These are phyloP conservation scores for Rhizoclosmatium globosum DNA, from an alignment of 192 early-diverging fungal species.

Conservation along the genomic window DNA sequence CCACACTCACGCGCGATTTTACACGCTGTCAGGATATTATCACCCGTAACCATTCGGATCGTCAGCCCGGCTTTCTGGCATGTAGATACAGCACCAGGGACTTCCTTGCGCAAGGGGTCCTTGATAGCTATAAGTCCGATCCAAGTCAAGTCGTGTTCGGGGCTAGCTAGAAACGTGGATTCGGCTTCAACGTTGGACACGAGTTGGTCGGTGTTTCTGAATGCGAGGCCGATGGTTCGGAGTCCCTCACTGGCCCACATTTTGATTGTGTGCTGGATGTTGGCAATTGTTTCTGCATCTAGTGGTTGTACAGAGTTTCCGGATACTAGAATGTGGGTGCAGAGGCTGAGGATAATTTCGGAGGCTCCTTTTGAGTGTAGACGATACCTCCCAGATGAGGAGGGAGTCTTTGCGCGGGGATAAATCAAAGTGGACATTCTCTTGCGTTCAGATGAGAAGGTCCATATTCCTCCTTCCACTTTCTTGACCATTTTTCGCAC, in stretches of 20 bases:
- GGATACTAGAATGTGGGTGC: slow-evolving; percentile 55
- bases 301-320: slow-evolving; percentile 32
- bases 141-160: slow-evolving; percentile 62
- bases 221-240: slow-evolving; percentile 61
- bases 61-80: slow-evolving; percentile 64
- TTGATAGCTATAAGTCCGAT: slow-evolving; percentile 66
- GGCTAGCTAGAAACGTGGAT: slow-evolving; percentile 44
- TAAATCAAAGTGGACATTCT: slow-evolving; percentile 64
- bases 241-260: slow-evolving; percentile 66
- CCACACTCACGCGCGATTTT: slow-evolving; percentile 66
- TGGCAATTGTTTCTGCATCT: slow-evolving; percentile 28
- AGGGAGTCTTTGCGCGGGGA: slow-evolving; percentile 22
- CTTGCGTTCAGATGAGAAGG: slow-evolving; percentile 64
- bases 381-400: slow-evolving; percentile 39
- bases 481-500: slow-evolving; percentile 48
- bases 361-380: slow-evolving; percentile 67
- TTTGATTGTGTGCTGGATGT: slow-evolving; percentile 58
- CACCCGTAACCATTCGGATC: slow-evolving; percentile 69
- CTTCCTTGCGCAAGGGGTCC: slow-evolving; percentile 66
- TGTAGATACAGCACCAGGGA: slow-evolving; percentile 58
- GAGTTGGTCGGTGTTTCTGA: slow-evolving; percentile 55
- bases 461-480: slow-evolving; percentile 65
- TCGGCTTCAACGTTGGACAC: slow-evolving; percentile 41
- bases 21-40: slow-evolving; percentile 67
- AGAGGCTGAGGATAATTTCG: slow-evolving; percentile 63